Conservation (phyloP, 345 rosid genomes). For the rapeseed (Brassica napus) region Da-Ae NC_063437.1:20014001-20014500, state of each 20-base stretch:
- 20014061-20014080: not conserved
- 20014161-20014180: not conserved
- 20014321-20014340: not conserved
- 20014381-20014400: not conserved
- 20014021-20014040: too few species aligned
- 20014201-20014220: too few species aligned
- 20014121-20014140: not conserved
- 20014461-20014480: not conserved
- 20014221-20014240: too few species aligned
- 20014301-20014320: not conserved
- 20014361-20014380: not conserved
- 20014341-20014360: not conserved
- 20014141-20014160: not conserved
- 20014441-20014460: constrained; percentile 17
- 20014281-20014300: too few species aligned
- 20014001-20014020: too few species aligned
- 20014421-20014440: constrained; percentile 4
- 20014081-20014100: not conserved
- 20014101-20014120: not conserved
- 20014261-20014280: too few species aligned
- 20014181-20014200: not conserved
- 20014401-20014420: not conserved
- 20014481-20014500: not conserved
- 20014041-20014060: not conserved
- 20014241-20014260: too few species aligned